Conservation (phyloP, 73 alveolate genomes). For the Tetrahymena thermophila region DNA sequence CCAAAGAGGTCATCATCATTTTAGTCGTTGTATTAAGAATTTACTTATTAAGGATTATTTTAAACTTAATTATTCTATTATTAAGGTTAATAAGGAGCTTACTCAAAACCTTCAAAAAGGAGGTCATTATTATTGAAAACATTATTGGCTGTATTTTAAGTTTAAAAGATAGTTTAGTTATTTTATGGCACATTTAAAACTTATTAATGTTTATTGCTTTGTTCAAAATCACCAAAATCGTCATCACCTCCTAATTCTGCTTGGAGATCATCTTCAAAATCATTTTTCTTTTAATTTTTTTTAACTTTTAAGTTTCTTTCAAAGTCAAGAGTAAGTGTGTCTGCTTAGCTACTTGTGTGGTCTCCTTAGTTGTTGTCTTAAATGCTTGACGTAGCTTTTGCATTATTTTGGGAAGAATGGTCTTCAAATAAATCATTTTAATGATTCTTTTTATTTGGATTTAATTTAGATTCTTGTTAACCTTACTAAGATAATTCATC, state of each 20-base stretch:
- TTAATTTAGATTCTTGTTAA: neutral
- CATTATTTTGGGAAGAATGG: neutral
- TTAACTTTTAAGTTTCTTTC: neutral
- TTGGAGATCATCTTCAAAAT: neutral
- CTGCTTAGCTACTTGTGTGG: neutral
- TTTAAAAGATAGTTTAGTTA: neutral
- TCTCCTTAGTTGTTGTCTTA: neutral
- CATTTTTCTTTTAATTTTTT: neutral
- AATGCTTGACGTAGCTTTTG: neutral
- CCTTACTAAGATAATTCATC: neutral
- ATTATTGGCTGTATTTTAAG: neutral
- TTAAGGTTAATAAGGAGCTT: neutral
- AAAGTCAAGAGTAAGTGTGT: neutral
- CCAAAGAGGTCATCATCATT: neutral
- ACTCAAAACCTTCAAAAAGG: neutral
- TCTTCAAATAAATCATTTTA: neutral
- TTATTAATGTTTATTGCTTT: neutral
- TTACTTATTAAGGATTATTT: neutral
- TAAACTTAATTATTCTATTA: neutral
- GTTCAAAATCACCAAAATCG: neutral
- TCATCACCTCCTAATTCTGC: neutral
- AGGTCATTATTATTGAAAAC: neutral
- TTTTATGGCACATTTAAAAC: neutral
- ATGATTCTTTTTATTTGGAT: neutral
- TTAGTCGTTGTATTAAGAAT: neutral